Base-by-base conservation (phyloP, 225 moss, liverwort and hornwort species). In the Ulota crispa region DNA sequence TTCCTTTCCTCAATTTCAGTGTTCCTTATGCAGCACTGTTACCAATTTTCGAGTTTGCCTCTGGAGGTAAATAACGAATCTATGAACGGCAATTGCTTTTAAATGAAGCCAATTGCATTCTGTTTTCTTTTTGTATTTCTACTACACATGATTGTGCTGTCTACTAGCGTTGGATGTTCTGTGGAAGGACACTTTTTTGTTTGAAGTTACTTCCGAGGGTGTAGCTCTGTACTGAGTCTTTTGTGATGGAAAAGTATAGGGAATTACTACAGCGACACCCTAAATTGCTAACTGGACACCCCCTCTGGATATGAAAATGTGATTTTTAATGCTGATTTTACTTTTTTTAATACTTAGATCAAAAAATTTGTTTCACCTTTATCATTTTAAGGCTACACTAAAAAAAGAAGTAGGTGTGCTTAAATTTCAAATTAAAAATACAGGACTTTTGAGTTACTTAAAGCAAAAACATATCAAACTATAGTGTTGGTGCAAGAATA, bases 1-100 rank as follows among this genome's bases (percentile, higher is more conserved):
- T 96, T 73, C 96, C 96, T n/a, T 93, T 85, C 80, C 91, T 96
- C 57, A 96, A 96, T 79, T 96, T 96, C 83, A 96, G 96, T 89
- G 92, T 96, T 61, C 96, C 96, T 43, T 93, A 83, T 83, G 94
- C 92, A 56, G 91, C 93, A 47, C 81, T 96, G 31, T 43, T 85
- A 78, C 92, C 92, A 64, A 79, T 94, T 56, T 96, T 96, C 66
- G 87, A 94, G 67, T 92, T 93, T 79, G 96, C 96, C 72, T 82
- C 92, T 32, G 73, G 72, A 75, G 95, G 95, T 93, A 73, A 75
- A 71, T 27, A 53, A 56, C 34, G 16, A 67, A 23, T 10, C 23
- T 78, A 69, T n/a, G 64, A 55, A 43, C 24, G 37, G 16, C 39
- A 39, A 11, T 27, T 60, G 9, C 4, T 59, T 39, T 60, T 24